Base-by-base conservation (phyloP, 2,329 filamentous ascomycete genomes). In the Colletotrichum sublineola region DNA sequence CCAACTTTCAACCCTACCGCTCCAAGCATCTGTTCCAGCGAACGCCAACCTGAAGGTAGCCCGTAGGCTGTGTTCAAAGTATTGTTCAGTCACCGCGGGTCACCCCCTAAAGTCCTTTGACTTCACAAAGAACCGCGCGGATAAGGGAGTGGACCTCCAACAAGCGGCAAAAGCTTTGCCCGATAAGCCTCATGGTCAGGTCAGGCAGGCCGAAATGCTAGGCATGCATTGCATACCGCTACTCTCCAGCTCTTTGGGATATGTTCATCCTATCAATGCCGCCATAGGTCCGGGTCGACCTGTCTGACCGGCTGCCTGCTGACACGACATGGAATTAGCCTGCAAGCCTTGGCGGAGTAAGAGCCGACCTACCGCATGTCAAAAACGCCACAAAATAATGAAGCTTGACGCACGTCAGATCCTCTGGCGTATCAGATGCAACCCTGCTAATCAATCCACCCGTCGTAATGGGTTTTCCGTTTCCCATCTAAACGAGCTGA, bases 291-390 rank as follows among this genome's bases (percentile, higher is more conserved):
- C 3, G 12, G 11, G n/a, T 18, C n/a, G 18, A 11, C n/a, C 44
- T 48, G 20, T 38, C 52, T 14, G 38, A 29, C 40, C 18, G 36
- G 58, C 9, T 4, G 44, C 53, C 31, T 60, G 48, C 36, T 33
- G 36, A 40, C n/a, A 24, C 33, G 7, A 18, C 5, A 18, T 4
- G 14, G 12, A 6, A 50, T 36, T 3, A 24, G 24, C 20, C 6
- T 15, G 33, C 3, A 9, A 57, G 5, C 8, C 38, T 44, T 14
- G 24, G 15, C 12, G 44, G 58, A 63, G 9, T 33, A 36, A n/a
- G 38, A 52, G 52, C 65, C 60, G 68, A 63, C 64, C 42, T n/a
- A 12, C 31, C 36, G 55, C 58, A 63, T 57, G 7, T 29, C 18
- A 40, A 2, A 31, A 71, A 33, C 68, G 52, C 65, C 65, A 68